Conservation (phyloP, 169 alveolate genomes). For the Plasmodium malariae region DNA sequence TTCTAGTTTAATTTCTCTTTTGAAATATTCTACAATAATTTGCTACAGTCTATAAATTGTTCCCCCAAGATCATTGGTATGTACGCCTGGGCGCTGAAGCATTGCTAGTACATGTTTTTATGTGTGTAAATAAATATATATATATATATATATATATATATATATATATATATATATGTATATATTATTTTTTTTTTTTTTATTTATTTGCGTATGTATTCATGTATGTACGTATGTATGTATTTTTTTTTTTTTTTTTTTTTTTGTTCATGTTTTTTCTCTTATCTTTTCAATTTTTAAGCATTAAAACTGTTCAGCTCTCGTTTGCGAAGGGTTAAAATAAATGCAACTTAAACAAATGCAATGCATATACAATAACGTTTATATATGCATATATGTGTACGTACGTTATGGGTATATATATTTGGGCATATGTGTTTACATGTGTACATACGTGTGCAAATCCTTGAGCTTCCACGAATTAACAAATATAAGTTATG, state of each 20-base stretch:
- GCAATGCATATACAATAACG: background rate
- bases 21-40: too few species aligned
- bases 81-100: too few species aligned
- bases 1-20: too few species aligned
- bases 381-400: background rate
- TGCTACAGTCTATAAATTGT: too few species aligned
- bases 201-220: background rate
- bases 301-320: background rate
- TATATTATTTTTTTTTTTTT: background rate
- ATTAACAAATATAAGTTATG: too few species aligned
- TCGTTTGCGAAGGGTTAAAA: too few species aligned
- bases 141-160: background rate
- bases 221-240: background rate
- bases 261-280: background rate
- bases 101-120: too few species aligned
- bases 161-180: background rate
- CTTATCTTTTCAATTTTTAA: background rate
- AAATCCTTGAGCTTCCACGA: too few species aligned
- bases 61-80: too few species aligned
- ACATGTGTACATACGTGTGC: background rate
- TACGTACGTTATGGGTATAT: background rate
- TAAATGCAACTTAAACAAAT: too few species aligned
- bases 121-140: too few species aligned
- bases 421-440: constrained; percentile 2
- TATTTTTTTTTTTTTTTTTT: background rate